phyloP scores from a whole-genome alignment of 495 filamentous ascomycete genomes.

The Daldinia loculata region DNA sequence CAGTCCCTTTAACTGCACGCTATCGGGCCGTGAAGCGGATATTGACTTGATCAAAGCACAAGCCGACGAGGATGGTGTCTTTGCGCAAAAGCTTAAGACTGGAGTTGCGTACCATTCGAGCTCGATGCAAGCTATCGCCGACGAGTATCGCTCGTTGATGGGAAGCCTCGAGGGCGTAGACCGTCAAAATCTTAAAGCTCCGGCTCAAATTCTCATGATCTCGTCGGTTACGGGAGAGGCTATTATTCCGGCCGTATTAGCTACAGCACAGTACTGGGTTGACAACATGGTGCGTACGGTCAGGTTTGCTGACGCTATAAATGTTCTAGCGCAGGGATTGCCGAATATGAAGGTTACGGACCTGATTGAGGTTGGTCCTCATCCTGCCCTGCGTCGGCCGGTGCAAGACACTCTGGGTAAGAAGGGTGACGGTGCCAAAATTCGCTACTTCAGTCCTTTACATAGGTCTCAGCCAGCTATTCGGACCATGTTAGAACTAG shows the following conservation, averaged over 20 bases:
- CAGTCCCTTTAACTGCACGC: conserved; percentile 53
- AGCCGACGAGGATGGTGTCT: conserved; percentile 47
- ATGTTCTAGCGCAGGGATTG: conserved; percentile 14
- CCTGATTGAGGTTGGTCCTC: conserved; percentile 67
- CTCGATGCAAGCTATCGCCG: conserved; percentile 48
- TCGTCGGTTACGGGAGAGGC: conserved; percentile 45
- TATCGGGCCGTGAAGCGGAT: conserved; percentile 48
- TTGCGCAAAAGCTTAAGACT: conserved; percentile 54
- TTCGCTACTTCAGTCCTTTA: conserved; percentile 44
- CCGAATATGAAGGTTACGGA: conserved; percentile 16
- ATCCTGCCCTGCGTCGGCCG: conserved; percentile 61
- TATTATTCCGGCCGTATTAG: conserved; percentile 16
- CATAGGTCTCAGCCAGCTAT: conserved; percentile 39
- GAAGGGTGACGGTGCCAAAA: neutral
- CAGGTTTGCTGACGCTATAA: conserved; percentile 51
- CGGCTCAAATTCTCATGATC: conserved; percentile 38
- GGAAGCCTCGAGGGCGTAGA: conserved; percentile 6
- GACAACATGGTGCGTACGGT: conserved; percentile 57
- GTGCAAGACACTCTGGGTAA: conserved; percentile 56
- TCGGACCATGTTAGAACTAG: conserved; percentile 37
- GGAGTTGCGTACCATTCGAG: conserved; percentile 52
- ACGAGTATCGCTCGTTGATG: conserved; percentile 43
- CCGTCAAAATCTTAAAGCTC: neutral
- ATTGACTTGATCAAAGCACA: conserved; percentile 46
- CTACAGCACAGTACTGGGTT: conserved; percentile 50